Base-by-base conservation (phyloP, 345 rosid genomes). In the Eucalyptus virginea region DNA sequence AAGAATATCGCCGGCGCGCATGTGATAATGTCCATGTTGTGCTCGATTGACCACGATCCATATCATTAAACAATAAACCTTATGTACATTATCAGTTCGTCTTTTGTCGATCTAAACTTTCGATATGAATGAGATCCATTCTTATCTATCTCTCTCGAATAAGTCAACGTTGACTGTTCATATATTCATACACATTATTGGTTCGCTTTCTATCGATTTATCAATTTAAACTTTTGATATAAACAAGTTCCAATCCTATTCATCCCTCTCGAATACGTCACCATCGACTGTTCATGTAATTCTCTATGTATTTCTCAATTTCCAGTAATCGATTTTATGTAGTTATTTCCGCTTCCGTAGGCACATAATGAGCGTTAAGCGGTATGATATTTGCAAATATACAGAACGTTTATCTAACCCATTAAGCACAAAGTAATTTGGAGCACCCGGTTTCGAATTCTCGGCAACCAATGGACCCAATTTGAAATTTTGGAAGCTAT, bases 11-110 rank as follows among this genome's bases (percentile, higher is more conserved):
- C 24, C 10, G 7, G 44, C 37, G 37, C 6, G 42, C 8, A 34
- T 18, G 13, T 5, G 16, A 60, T 6, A 6, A 6, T 60, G 0
- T 60, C 0, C 0, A 0, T 28, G 30, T 23, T 1, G 2, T 56
- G 14, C 62, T 24, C 13, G 3, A 34, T 34, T 69, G 44, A 69
- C 24, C 81, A 9, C 3, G 13, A 34, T 34, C 44, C 24, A 18
- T 34, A 5, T 69, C 10, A 34, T 34, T 18, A 69, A 17, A 69
- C 23, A 34, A 34, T 6, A 5, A 0, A 17, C 11, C 1, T 9
- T 3, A 32, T 3, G 42, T 32, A 32, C 7, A 26, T 56, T 4
- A 56, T 9, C 6, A 0, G 58, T 52, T 52, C 11, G 26, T 52
- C 58, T 52, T 21, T 52, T 21, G 58, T 56, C 3, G 3, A 56